Evolutionary conservation across 441 rosid genomes (phyloP).

Genomic region (Rhodomyrtus psidioides): DNA sequence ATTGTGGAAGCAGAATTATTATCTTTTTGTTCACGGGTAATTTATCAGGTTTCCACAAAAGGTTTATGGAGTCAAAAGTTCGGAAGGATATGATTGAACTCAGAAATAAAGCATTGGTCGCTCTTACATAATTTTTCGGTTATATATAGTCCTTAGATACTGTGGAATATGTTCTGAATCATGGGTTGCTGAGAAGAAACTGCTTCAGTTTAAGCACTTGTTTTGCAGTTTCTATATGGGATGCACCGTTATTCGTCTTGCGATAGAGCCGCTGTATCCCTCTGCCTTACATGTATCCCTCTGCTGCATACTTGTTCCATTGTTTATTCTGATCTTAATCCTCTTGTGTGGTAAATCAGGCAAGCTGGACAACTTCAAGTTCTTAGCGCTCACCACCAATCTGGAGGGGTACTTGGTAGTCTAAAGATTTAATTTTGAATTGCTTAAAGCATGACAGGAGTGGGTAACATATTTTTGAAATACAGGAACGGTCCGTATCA

Average conservation of each 20-base stretch:
- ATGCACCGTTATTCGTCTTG: not conserved
- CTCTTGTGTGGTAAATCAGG: conserved; percentile 23
- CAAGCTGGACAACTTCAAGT: conserved; percentile 84
- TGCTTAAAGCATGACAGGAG: not conserved
- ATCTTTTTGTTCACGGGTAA: not conserved
- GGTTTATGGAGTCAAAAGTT: not conserved
- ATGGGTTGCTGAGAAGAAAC: not conserved
- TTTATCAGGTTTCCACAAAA: not conserved
- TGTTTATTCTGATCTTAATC: not conserved
- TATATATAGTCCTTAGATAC: not conserved
- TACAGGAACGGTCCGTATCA: conserved; percentile 84
- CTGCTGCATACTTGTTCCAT: not conserved
- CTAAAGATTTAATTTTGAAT: not conserved
- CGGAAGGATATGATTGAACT: not conserved
- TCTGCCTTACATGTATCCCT: not conserved
- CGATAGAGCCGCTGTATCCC: not conserved
- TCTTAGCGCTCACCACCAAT: conserved; percentile 93
- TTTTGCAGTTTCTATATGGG: not conserved
- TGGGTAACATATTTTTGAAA: not conserved
- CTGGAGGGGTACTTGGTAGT: conserved; percentile 70
- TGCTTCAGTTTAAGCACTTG: not conserved
- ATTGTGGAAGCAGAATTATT: not conserved
- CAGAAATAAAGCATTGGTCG: not conserved
- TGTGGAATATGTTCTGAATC: not conserved
- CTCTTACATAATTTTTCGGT: not conserved